A percentile compares a stretch with the other conserved stretches of the same genome.
These are phyloP conservation scores for Klebsormidium nitens DNA, from an alignment of 139 green algal genomes.

Conservation along the genomic window DNA sequence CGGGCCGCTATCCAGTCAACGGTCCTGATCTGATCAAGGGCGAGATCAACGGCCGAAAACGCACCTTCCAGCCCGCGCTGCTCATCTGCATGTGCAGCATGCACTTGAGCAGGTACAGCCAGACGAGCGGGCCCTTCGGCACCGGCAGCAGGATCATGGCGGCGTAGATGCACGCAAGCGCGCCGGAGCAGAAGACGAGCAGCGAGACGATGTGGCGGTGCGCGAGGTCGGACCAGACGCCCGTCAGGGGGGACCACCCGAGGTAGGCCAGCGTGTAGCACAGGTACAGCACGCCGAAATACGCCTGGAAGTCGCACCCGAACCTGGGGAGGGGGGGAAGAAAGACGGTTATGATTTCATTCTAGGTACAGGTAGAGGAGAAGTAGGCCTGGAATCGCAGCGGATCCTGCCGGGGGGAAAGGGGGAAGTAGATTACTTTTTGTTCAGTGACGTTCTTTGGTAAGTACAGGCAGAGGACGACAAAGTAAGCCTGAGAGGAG, in stretches of 20 bases:
- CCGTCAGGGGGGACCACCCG: slow-evolving; percentile 2
- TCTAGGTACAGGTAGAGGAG: too few relatives aligned
- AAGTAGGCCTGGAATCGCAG: too few relatives aligned
- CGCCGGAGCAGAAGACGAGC: background rate
- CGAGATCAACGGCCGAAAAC: too few relatives aligned
- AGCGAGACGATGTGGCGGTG: slow-evolving; percentile 5
- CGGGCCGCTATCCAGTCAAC: too few relatives aligned
- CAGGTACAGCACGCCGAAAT: slow-evolving; percentile 2
- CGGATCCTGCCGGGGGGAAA: too few relatives aligned
- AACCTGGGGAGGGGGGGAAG: background rate
- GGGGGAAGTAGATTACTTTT: too few relatives aligned
- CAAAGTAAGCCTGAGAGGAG: too few relatives aligned
- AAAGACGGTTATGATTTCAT: too few relatives aligned
- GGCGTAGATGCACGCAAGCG: background rate
- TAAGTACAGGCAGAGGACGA: too few relatives aligned
- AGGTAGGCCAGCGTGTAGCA: slow-evolving; percentile 3
- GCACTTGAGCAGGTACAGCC: background rate
- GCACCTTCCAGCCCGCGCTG: slow-evolving; percentile 6
- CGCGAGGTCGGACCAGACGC: background rate
- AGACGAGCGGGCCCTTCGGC: background rate
- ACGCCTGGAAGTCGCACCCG: slow-evolving; percentile 5
- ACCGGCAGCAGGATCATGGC: background rate
- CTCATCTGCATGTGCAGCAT: slow-evolving; percentile 1
- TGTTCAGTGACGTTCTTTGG: too few relatives aligned
- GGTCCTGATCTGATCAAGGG: too few relatives aligned